A percentile compares a stretch with the other conserved stretches of the same genome.
Conservation (phyloP, 2,329 filamentous ascomycete genomes). For the Talaromyces sp. region DNA sequence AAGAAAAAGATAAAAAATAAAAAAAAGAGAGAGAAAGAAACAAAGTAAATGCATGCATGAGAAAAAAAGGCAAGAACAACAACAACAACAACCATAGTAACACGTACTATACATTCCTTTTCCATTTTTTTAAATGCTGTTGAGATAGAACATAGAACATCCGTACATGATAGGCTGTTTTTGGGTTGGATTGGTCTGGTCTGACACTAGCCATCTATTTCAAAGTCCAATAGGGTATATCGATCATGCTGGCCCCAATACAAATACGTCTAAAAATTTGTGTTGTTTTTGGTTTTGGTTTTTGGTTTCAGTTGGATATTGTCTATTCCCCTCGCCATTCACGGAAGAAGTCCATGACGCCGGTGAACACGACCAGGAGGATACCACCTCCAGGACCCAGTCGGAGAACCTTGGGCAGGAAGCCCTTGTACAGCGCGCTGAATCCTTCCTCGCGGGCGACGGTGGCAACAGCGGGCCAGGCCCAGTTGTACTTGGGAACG, state of each 20-base stretch:
- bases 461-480: conserved; percentile 78
- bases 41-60: neutral
- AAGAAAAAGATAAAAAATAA: neutral
- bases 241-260: neutral
- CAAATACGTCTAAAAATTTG: neutral
- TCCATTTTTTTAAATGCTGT: neutral
- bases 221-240: neutral
- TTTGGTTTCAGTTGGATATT: neutral
- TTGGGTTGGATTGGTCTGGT: neutral
- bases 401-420: conserved; percentile 88
- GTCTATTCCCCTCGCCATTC: conserved; percentile 51
- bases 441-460: conserved; percentile 94
- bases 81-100: neutral
- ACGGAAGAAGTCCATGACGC: conserved; percentile 75
- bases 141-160: neutral
- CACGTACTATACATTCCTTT: neutral
- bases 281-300: neutral
- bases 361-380: conserved; percentile 46
- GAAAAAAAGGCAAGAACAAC: neutral
- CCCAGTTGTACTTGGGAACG: conserved; percentile 97
- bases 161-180: neutral
- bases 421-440: conserved; percentile 90
- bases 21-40: neutral
- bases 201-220: neutral
- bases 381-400: conserved; percentile 66